Evolutionary conservation across 2,329 filamentous ascomycete species (phyloP), one percentile per base, ranked within the genome.

Genomic region (Fusarium nelsonii): DNA sequence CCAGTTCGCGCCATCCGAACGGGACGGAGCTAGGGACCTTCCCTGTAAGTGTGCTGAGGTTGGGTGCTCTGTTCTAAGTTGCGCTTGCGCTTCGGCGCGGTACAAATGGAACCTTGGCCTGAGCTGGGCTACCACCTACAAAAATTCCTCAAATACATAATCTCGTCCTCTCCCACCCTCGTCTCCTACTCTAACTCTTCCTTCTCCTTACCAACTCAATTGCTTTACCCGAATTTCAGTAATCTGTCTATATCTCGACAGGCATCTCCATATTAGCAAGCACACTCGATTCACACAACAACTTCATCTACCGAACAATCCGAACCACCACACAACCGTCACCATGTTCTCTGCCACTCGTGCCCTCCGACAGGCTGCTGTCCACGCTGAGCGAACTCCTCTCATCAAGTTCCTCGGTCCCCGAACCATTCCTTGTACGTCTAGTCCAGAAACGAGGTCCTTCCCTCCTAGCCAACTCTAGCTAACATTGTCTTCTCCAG

Each of bases 391-490:
- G 82, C 87, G 88, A 74, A 84, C 83, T 52, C 88, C 88, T 65
- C 78, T 88, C 74, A 90, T 90, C 79, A 83, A 82, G 75, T 90
- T 90, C 79, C 74, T 90, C 59, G 88, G 88, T 74, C 87, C 85
- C 79, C 83, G 88, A 73, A 79, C 84, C 58, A 83, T 86, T 76
- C 88, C 88, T 73, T 78, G 87, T 90, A 82, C 63, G 86, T 78
- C 37, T 36, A 16, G 4, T 41, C 45, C 34, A 37, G 39, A 45
- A 28, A 51, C 40, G 16, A 37, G 48, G 23, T 30, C 18, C n/a
- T 44, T 49, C 32, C 12, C 43, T 23, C 37, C 12, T 15, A 30
- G 15, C 30, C 28, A 15, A 26, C 30, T 52, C 37, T n/a, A 53
- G 58, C 73, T 75, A 69, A 75, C 66, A 53, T 14, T 20, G 43